Evolutionary conservation across 805 yeast genomes (phyloP), one percentile per base, ranked within the genome.

Genomic region (Cyberlindnera samutprakarnensis): DNA sequence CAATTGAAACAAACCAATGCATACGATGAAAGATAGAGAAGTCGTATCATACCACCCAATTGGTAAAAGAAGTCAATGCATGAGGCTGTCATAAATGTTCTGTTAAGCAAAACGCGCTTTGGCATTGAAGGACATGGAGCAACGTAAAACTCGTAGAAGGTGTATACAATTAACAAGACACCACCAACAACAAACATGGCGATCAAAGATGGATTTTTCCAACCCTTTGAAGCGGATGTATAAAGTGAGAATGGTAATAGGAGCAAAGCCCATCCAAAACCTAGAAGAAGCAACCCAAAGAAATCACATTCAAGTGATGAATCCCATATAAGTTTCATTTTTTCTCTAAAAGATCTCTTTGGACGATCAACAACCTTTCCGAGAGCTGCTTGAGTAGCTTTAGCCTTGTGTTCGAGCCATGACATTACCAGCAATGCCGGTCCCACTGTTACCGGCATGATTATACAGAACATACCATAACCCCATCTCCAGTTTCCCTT

Each of bases 401-500:
- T 10, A 7, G 10, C 10, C 21, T 19, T 19, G 10, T 19, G 21
- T 19, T n/a, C n/a, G n/a, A n/a, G 21, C 7, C 21, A 19, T 19
- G 10, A 8, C 10, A 8, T 19, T 10, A 19, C 7, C 21, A 19
- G 10, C 21, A 19, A 10, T 19, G 10, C 7, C 10, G 15, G 14
- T 16, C 22, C 21, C 18, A 52, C 28, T 9, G 57, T 59, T 23
- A 54, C 54, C 3, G 72, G 71, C 36, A 58, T 51, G 13, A 68
- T 56, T 16, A 68, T 56, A 13, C 66, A 60, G 53, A 68, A 68
- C 46, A 65, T 56, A 28, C 69, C 71, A 42, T 60, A 66, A 20
- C 71, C 75, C 66, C 69, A 62, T 46, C 71, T 57, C 75, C 76
- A 70, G 14, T 58, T 56, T 17, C 38, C 33, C n/a, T 38, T 38